Base-by-base conservation (phyloP, 306 rosid species). In the Quercus berberidifolia region DNA sequence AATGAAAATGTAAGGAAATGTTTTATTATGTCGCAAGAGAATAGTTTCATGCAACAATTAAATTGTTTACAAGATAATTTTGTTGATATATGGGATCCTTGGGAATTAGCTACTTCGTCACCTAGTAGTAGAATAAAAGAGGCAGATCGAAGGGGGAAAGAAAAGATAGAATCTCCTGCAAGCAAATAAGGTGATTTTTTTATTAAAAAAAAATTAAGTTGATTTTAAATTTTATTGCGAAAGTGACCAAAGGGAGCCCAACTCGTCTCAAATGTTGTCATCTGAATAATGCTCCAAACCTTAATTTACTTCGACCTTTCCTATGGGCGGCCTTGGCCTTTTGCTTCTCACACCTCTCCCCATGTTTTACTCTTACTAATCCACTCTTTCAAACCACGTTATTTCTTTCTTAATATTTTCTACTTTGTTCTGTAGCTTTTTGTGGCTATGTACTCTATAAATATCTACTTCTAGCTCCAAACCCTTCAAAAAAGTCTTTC, bases 271-370 rank as follows among this genome's bases (percentile, higher is more conserved):
- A 79, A 21, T 78, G 82, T 82, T 77, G 85, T 78, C 78, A 64
- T 12, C 73, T 74, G 12, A 35, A 21, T 21, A 65, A 55, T n/a
- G 31, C 25, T 49, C 76, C 58, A 63, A 52, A 62, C 55, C n/a
- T 49, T 79, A 23, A 72, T 67, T 77, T 38, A 17, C 71, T 57
- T 55, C 82, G 73, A 49, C 75, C 73, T 73, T 49, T 41, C 69
- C 77, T 38, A 60, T 74, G 80, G 83, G 55, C 86, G 86, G 86
- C 80, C 76, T 74, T 82, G 78, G 79, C 73, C 73, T 78, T 52
- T 69, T 77, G 23, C 80, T 43, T 21, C 38, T 28, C 52, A 20
- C 70, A 4, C 31, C 41, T 43, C 28, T 5, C 35, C 33, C 3
- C 46, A 33, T 58, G 18, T 54, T 14, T 46, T 54, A 35, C 57